phyloP scores from a whole-genome alignment of 352 stramenopile species.

The Phytophthora hibernalis region DNA sequence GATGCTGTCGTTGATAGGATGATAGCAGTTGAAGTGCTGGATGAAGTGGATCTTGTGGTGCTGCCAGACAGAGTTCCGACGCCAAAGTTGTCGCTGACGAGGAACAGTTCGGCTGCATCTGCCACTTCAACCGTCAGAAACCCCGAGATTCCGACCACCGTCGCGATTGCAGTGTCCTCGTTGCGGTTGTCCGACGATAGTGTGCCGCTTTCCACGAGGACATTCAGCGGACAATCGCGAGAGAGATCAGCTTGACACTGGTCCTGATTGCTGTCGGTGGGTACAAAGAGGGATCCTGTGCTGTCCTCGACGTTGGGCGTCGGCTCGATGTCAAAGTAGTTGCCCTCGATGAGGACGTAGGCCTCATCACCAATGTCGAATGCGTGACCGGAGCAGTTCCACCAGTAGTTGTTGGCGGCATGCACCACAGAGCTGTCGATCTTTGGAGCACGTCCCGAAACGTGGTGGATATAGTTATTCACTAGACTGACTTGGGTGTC shows the following conservation, averaged over 20 bases:
- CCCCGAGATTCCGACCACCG: constrained; percentile 5
- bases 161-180: constrained; percentile 18
- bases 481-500: constrained; percentile 49
- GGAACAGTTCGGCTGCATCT: constrained; percentile 1
- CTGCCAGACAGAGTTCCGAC: constrained; percentile 3
- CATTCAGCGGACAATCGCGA: constrained; percentile 22
- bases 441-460: constrained; percentile 53
- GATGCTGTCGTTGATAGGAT: neutral
- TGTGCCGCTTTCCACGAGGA: constrained; percentile 7
- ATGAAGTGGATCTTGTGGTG: neutral
- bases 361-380: constrained; percentile 29
- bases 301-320: constrained; percentile 14
- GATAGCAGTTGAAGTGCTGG: neutral
- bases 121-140: constrained; percentile 7
- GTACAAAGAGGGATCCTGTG: constrained; percentile 24
- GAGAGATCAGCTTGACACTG: constrained; percentile 19
- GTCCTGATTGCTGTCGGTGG: constrained; percentile 8
- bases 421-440: constrained; percentile 40
- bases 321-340: constrained; percentile 34
- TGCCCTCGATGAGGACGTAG: constrained; percentile 38
- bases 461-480: constrained; percentile 54
- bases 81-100: constrained; percentile 11
- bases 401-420: constrained; percentile 42
- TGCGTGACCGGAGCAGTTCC: constrained; percentile 30
- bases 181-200: constrained; percentile 12